These are phyloP conservation scores for Marasmius oreades DNA, from an alignment of 1,284 basidiomycete species.

Conservation along the genomic window DNA sequence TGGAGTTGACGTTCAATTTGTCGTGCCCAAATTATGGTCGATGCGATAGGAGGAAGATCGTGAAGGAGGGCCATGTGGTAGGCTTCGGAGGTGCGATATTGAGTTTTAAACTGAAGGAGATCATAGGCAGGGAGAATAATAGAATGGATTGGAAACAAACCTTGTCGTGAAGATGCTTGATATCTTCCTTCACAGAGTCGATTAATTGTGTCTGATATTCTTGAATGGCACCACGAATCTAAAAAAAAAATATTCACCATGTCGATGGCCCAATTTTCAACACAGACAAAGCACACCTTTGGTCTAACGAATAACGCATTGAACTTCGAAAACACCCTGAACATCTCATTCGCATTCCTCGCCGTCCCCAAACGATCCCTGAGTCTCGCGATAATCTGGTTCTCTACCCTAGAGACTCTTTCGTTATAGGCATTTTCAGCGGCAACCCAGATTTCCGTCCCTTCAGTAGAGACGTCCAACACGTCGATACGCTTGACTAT, in stretches of 20 bases:
- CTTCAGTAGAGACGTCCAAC: conserved; percentile 89
- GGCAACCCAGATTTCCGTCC: conserved; percentile 97
- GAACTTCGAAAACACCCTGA: conserved; percentile 98
- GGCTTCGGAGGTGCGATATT: conserved; percentile 93
- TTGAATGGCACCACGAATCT: conserved; percentile 96
- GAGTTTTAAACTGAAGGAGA: conserved; percentile 74
- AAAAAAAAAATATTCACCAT: neutral
- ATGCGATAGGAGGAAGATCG: conserved; percentile 94
- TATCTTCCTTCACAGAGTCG: conserved; percentile 97
- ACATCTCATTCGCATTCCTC: conserved; percentile 98
- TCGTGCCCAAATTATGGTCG: conserved; percentile 97
- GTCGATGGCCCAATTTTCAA: neutral
- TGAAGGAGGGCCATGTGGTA: conserved; percentile 99
- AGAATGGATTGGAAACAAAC: conserved; percentile 30
- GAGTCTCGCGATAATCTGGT: conserved; percentile 94
- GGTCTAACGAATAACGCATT: conserved; percentile 96
- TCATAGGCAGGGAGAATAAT: conserved; percentile 13
- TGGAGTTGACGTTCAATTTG: conserved; percentile 97
- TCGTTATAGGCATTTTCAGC: conserved; percentile 98
- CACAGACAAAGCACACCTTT: conserved; percentile 57
- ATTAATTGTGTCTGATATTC: conserved; percentile 98
- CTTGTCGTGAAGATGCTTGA: conserved; percentile 93
- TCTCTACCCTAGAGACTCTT: conserved; percentile 94
- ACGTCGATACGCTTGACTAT: conserved; percentile 95
- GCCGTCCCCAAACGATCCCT: conserved; percentile 94